Conservation (phyloP, 2,329 filamentous ascomycete species). For the Arthrinium phaeospermum region DNA sequence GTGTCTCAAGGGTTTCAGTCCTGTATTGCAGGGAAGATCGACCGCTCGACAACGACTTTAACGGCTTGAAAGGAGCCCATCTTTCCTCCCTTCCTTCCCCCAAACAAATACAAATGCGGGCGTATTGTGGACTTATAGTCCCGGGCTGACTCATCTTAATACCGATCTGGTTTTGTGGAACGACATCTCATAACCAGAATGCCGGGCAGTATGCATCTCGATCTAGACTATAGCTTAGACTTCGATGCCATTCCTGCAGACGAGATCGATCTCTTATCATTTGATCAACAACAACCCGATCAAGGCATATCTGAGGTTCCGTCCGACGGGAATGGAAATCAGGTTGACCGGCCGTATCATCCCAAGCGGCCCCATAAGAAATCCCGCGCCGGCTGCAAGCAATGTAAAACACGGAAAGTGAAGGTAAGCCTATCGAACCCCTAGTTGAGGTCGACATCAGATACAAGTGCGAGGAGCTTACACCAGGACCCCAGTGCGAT, state of each 20-base stretch:
- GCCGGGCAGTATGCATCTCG: conserved; percentile 22
- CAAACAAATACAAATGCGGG: conserved; percentile 17
- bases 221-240: conserved; percentile 23
- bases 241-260: conserved; percentile 16
- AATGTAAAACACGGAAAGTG: conserved; percentile 61
- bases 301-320: neutral
- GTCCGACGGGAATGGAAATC: conserved; percentile 22
- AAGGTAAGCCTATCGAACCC: conserved; percentile 35
- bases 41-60: neutral
- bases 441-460: neutral
- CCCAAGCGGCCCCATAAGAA: conserved; percentile 62
- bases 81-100: neutral
- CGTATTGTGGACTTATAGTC: neutral
- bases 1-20: neutral
- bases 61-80: neutral
- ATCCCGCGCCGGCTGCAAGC: conserved; percentile 57
- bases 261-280: conserved; percentile 18
- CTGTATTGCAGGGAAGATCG: neutral
- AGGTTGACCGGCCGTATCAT: conserved; percentile 42
- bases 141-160: conserved; percentile 23
- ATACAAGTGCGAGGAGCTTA: neutral
- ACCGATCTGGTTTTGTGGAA: neutral
- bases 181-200: neutral
- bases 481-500: conserved; percentile 14
- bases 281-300: conserved; percentile 14